These are phyloP conservation scores for Eucalyptus regnans DNA, from an alignment of 345 rosid genomes.

Conservation along the genomic window DNA sequence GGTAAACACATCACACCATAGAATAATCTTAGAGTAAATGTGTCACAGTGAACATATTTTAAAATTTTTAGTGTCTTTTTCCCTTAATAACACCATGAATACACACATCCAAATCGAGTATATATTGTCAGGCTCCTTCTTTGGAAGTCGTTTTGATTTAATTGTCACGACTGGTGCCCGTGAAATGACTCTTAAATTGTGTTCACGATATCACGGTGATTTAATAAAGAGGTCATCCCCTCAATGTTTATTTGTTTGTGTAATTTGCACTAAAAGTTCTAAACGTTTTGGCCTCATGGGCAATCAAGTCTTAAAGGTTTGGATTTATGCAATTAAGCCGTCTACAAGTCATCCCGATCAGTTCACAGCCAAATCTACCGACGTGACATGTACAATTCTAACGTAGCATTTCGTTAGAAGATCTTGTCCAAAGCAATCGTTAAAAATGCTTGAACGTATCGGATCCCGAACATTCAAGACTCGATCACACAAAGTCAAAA, in stretches of 20 bases:
- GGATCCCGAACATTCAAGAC: not conserved
- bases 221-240: not conserved
- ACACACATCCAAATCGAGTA: not conserved
- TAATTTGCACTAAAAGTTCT: not conserved
- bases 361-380: not conserved
- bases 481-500: not conserved
- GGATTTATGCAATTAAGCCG: not conserved
- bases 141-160: not conserved
- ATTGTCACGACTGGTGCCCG: too few species aligned
- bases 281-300: not conserved
- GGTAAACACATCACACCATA: too few species aligned
- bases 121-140: not conserved
- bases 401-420: not conserved
- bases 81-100: not conserved
- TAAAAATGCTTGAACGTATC: not conserved
- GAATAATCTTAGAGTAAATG: not conserved
- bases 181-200: not conserved
- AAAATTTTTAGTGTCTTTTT: not conserved
- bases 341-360: not conserved
- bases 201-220: accelerated
- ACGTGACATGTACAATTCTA: not conserved
- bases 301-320: not conserved
- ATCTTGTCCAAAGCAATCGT: not conserved
- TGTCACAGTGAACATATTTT: not conserved
- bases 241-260: not conserved